phyloP scores from a whole-genome alignment of 2,329 filamentous ascomycete genomes.

The Achaetomium macrosporum region DNA sequence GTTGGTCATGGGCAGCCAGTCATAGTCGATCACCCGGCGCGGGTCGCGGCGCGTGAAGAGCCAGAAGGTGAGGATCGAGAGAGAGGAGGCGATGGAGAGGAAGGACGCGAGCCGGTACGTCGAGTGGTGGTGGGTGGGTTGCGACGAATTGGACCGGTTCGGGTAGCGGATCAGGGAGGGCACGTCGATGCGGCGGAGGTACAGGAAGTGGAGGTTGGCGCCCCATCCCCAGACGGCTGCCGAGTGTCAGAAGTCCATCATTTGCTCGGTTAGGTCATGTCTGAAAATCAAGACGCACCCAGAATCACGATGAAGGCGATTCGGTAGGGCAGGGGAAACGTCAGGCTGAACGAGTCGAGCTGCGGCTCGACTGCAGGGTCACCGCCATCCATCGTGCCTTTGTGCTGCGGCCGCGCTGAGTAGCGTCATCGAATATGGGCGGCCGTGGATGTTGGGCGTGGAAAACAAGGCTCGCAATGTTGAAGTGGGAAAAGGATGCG shows the following conservation, averaged over 20 bases:
- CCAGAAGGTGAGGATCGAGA: constrained; percentile 82
- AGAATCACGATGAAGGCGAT: constrained; percentile 80
- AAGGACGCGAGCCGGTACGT: constrained; percentile 80
- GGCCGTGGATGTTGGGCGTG: neutral
- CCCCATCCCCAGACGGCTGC: constrained; percentile 93
- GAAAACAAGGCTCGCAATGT: neutral
- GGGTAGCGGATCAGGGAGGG: constrained; percentile 83
- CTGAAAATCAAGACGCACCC: constrained; percentile 47
- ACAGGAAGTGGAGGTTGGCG: constrained; percentile 81
- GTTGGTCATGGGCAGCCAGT: constrained; percentile 81
- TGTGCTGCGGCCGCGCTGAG: constrained; percentile 4
- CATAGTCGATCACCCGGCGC: constrained; percentile 66
- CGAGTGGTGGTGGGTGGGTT: constrained; percentile 70
- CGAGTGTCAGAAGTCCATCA: neutral
- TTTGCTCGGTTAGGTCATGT: neutral
- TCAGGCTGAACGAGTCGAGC: constrained; percentile 81
- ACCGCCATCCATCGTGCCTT: constrained; percentile 57
- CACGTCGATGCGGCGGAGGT: constrained; percentile 76
- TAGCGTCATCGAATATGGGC: constrained; percentile 19
- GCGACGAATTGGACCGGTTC: constrained; percentile 60
- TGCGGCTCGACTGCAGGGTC: constrained; percentile 63
- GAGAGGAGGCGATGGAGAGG: constrained; percentile 62
- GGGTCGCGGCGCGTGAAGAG: constrained; percentile 64
- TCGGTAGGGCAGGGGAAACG: constrained; percentile 84
- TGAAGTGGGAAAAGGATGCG: neutral